Conservation (phyloP, 768 basidiomycete genomes). For the Floccularia luteovirens region DNA sequence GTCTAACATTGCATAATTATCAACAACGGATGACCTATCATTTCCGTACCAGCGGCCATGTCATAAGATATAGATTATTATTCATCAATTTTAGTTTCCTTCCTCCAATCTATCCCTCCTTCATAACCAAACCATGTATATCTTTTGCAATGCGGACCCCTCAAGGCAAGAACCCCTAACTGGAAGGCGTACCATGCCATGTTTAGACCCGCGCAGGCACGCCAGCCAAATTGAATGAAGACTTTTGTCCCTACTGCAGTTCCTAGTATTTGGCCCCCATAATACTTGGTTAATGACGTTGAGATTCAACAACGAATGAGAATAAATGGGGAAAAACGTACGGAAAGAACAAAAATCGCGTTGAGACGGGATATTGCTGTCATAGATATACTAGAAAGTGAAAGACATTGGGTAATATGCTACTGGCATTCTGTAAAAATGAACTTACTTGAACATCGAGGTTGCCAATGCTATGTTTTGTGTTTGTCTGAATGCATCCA, state of each 20-base stretch:
- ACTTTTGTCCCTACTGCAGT: constrained; percentile 68
- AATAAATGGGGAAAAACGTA: constrained; percentile 19
- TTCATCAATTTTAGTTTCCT: no score
- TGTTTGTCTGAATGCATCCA: constrained; percentile 72
- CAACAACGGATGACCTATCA: no score
- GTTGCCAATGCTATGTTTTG: constrained; percentile 62
- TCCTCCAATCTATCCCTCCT: no score
- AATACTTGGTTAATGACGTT: constrained; percentile 40
- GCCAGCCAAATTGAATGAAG: constrained; percentile 67
- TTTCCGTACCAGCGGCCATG: no score
- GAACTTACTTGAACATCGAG: constrained; percentile 46
- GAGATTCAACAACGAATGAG: background rate
- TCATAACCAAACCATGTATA: constrained; percentile 62
- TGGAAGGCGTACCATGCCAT: constrained; percentile 53
- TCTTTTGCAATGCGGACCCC: constrained; percentile 59
- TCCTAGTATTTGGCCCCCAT: constrained; percentile 79
- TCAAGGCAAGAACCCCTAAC: constrained; percentile 46
- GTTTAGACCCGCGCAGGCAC: constrained; percentile 51
- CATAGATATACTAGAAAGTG: constrained; percentile 23
- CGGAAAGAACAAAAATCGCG: constrained; percentile 66
- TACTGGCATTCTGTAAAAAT: constrained; percentile 4
- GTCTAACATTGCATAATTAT: no score
- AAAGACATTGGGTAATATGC: constrained; percentile 6
- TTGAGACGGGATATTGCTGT: constrained; percentile 66
- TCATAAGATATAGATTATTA: no score